Evolutionary conservation across 352 stramenopile genomes (phyloP).

Genomic region (Globisporangium uncinulatum): DNA sequence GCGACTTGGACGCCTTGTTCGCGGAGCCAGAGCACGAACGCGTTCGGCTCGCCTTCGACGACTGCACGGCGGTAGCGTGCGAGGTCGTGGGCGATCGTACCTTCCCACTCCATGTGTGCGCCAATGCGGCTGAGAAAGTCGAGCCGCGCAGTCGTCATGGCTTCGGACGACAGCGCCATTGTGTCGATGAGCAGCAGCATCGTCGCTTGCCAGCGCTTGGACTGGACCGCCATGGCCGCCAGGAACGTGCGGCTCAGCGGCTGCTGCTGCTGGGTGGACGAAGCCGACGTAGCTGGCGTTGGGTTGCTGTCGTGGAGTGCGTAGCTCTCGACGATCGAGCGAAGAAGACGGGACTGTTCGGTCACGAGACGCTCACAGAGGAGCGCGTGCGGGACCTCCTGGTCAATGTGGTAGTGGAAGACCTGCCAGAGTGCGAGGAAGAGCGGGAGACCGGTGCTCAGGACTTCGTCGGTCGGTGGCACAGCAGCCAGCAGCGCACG

Average conservation of each 20-base stretch:
- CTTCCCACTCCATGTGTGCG: slow-evolving; percentile 85
- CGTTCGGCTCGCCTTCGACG: slow-evolving; percentile 63
- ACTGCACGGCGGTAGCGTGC: slow-evolving; percentile 59
- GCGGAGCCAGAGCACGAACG: slow-evolving; percentile 71
- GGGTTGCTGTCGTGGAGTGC: slow-evolving; percentile 21
- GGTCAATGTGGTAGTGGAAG: slow-evolving; percentile 82
- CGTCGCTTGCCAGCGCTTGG: slow-evolving; percentile 78
- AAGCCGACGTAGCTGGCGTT: not conserved
- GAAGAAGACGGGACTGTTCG: slow-evolving; percentile 55
- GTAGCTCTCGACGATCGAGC: slow-evolving; percentile 64
- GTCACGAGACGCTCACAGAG: slow-evolving; percentile 49
- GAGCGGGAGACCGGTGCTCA: slow-evolving; percentile 66
- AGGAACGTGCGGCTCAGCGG: slow-evolving; percentile 31
- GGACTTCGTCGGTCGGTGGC: slow-evolving; percentile 48
- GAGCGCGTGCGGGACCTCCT: slow-evolving; percentile 61
- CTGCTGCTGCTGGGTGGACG: slow-evolving; percentile 5
- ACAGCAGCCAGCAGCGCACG: slow-evolving; percentile 43
- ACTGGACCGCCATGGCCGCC: slow-evolving; percentile 58
- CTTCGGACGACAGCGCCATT: slow-evolving; percentile 47
- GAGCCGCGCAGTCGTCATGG: slow-evolving; percentile 51
- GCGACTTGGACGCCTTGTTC: slow-evolving; percentile 26
- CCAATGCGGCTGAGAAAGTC: slow-evolving; percentile 59
- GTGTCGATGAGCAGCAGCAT: slow-evolving; percentile 78
- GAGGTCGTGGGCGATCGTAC: slow-evolving; percentile 75
- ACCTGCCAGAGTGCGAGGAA: slow-evolving; percentile 78